phyloP scores from a whole-genome alignment of 148 eudicot genomes.

The Rhododendron mucronatum region DNA sequence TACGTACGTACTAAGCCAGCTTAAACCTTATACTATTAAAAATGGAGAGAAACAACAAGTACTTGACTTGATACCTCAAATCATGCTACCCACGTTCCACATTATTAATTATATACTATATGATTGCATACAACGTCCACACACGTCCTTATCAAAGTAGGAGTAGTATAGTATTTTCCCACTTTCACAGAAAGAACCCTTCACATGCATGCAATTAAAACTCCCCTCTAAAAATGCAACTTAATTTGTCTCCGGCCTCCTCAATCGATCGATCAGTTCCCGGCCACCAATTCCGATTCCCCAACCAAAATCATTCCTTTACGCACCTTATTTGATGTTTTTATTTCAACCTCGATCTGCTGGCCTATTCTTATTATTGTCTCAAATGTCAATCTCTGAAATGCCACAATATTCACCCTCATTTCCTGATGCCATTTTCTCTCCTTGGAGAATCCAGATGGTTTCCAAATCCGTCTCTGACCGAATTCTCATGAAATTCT shows the following conservation, averaged over 20 bases:
- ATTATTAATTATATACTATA: not conserved
- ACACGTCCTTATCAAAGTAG: slow-evolving; percentile 7
- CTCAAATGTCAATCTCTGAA: slow-evolving; percentile 11
- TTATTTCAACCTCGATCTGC: not conserved
- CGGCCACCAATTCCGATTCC: too few relatives aligned
- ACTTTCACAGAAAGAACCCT: not conserved
- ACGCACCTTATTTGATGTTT: not conserved
- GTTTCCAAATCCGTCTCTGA: slow-evolving; percentile 48
- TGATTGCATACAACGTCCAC: slow-evolving; percentile 13
- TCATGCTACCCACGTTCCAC: slow-evolving; percentile 7
- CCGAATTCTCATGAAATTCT: slow-evolving; percentile 45
- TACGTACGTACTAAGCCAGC: not conserved
- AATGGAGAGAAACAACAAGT: not conserved
- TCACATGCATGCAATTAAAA: not conserved
- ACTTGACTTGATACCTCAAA: not conserved
- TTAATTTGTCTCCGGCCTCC: not conserved
- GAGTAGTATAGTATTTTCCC: not conserved
- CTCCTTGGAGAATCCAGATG: slow-evolving; percentile 24
- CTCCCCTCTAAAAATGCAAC: not conserved
- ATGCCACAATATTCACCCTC: slow-evolving; percentile 4
- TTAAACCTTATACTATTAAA: too few relatives aligned
- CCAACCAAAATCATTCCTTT: not conserved
- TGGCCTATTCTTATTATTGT: not conserved
- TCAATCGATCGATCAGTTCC: not conserved
- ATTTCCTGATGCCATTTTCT: not conserved